phyloP scores from a whole-genome alignment of 352 stramenopile species.

The Peronospora belbahrii region DNA sequence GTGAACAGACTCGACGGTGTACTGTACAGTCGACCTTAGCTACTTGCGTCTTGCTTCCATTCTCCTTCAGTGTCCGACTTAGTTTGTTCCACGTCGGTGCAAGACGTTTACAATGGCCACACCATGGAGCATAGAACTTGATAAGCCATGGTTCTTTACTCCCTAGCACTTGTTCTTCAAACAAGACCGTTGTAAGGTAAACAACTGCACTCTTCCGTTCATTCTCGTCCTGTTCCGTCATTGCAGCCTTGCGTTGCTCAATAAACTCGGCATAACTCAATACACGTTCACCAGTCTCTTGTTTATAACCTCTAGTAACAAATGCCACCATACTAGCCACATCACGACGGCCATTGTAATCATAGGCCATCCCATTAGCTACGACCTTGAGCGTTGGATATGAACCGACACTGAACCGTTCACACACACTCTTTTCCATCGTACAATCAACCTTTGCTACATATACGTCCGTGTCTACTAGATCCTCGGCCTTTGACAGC shows the following conservation, averaged over 20 bases:
- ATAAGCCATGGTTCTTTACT: conserved; percentile 65
- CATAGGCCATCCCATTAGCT: conserved; percentile 46
- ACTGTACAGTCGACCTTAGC: conserved; percentile 76
- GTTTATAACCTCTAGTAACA: conserved; percentile 55
- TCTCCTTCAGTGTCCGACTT: conserved; percentile 59
- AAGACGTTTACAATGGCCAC: conserved; percentile 73
- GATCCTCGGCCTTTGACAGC: conserved; percentile 32
- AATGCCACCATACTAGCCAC: conserved; percentile 47
- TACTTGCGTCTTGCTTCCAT: conserved; percentile 42
- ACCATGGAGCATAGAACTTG: conserved; percentile 81
- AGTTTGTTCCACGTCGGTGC: conserved; percentile 67
- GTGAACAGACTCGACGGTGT: conserved; percentile 74
- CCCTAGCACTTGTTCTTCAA: conserved; percentile 53
- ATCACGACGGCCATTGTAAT: conserved; percentile 63
- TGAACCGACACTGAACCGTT: conserved; percentile 71
- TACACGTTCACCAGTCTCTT: conserved; percentile 50
- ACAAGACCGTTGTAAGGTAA: conserved; percentile 38
- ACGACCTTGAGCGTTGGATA: conserved; percentile 82
- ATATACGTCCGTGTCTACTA: conserved; percentile 33
- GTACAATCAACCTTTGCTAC: conserved; percentile 79
- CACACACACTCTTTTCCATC: conserved; percentile 58
- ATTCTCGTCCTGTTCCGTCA: conserved; percentile 45
- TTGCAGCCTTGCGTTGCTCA: conserved; percentile 26
- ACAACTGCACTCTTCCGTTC: conserved; percentile 48
- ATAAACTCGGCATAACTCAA: conserved; percentile 51